A percentile compares a stretch with the other conserved stretches of the same genome.
Evolutionary conservation across 1,284 basidiomycete genomes (phyloP).

Genomic region (Rhodotorula sp.): DNA sequence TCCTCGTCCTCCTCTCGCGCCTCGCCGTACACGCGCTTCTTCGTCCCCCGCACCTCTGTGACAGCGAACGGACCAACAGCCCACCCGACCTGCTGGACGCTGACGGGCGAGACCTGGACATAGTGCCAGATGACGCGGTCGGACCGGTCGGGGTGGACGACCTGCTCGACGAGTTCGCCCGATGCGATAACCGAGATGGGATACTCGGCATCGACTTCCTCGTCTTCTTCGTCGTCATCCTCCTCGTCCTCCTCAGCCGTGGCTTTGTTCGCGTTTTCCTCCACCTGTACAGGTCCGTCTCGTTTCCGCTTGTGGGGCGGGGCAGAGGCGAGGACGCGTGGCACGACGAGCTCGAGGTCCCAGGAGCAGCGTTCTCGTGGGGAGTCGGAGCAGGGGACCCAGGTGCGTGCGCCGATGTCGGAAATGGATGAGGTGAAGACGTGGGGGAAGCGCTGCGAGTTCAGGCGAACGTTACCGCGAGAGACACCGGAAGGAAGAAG

Average conservation of each 20-base stretch:
- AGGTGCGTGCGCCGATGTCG: conserved; percentile 86
- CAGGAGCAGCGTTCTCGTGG: conserved; percentile 97
- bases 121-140: conserved; percentile 94
- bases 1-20: conserved; percentile 50
- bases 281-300: not conserved
- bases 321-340: conserved; percentile 65
- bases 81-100: conserved; percentile 92
- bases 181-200: conserved; percentile 87
- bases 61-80: conserved; percentile 92
- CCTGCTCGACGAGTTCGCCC: conserved; percentile 91
- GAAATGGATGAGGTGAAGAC: conserved; percentile 85
- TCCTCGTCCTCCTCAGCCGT: conserved; percentile 1
- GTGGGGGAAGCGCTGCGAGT: conserved; percentile 76
- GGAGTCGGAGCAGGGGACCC: conserved; percentile 95
- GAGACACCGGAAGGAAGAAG: not conserved
- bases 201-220: conserved; percentile 56
- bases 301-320: not conserved
- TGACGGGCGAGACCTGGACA: conserved; percentile 80
- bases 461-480: not conserved
- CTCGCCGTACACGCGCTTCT: conserved; percentile 24
- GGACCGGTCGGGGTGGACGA: conserved; percentile 89
- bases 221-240: conserved; percentile 53
- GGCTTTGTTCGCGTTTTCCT: conserved; percentile 23
- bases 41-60: conserved; percentile 56
- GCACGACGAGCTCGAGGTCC: conserved; percentile 96